Evolutionary conservation across 164 flowering plant genomes (phyloP).

Genomic region (Euptelea pleiosperma): DNA sequence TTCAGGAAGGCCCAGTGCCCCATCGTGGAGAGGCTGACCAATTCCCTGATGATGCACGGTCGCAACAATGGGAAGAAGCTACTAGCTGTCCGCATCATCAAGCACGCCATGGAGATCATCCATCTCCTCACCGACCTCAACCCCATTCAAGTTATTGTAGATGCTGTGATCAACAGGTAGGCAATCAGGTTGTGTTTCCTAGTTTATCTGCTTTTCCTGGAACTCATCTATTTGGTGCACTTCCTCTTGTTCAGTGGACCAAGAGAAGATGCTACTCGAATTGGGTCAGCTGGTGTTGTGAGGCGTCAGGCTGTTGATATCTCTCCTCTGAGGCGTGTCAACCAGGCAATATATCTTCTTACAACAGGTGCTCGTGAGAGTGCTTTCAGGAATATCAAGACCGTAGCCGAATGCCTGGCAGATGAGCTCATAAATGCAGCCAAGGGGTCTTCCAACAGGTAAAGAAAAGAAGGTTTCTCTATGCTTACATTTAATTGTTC

Average conservation of each 20-base stretch:
- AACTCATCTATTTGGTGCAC: no score
- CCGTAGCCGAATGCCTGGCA: constrained; percentile 34
- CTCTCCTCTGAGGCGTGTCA: constrained; percentile 32
- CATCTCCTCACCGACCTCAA: constrained; percentile 29
- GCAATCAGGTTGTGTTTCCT: background rate
- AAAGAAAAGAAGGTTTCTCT: background rate
- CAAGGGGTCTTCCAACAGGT: constrained; percentile 34
- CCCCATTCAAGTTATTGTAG: constrained; percentile 35
- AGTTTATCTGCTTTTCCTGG: no score
- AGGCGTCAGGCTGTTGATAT: constrained; percentile 38
- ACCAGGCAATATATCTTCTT: constrained; percentile 32
- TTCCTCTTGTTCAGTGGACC: constrained; percentile 29
- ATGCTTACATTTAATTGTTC: background rate
- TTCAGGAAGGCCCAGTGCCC: constrained; percentile 37
- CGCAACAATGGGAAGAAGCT: constrained; percentile 36
- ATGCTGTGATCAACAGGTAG: constrained; percentile 35
- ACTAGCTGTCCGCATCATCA: constrained; percentile 31
- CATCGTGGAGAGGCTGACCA: constrained; percentile 33
- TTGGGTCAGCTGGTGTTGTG: constrained; percentile 35
- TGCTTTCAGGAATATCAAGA: constrained; percentile 33
- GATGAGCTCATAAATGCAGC: constrained; percentile 37
- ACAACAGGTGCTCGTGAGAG: constrained; percentile 36
- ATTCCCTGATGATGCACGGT: constrained; percentile 36
- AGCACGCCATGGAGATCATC: constrained; percentile 36
- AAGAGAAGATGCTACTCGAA: constrained; percentile 33